These are phyloP conservation scores for Metschnikowia anglica DNA, from an alignment of 805 yeast genomes.

Conservation along the genomic window DNA sequence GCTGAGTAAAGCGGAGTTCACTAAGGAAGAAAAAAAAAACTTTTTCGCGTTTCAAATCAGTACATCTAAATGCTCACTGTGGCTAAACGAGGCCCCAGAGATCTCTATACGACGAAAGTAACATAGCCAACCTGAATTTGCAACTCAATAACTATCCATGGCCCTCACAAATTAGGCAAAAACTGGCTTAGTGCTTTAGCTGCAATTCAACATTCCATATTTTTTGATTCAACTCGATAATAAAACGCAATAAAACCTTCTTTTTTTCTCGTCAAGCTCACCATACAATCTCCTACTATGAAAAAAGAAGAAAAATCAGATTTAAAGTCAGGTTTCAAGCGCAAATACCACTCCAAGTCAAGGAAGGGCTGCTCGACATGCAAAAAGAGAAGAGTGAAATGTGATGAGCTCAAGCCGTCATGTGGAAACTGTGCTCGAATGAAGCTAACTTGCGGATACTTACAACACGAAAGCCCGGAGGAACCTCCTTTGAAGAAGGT, in stretches of 20 bases:
- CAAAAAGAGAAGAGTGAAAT: slow-evolving; percentile 84
- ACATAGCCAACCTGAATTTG: background rate
- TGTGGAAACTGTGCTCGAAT: slow-evolving; percentile 79
- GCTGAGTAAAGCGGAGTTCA: slow-evolving; percentile 2
- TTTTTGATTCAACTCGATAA: slow-evolving; percentile 10
- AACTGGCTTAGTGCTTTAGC: slow-evolving; percentile 6
- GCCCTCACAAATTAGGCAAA: background rate
- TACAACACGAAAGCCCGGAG: slow-evolving; percentile 20
- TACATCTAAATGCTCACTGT: background rate
- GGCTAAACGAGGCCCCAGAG: slow-evolving; percentile 10
- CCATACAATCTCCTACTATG: slow-evolving; percentile 7
- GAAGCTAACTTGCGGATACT: slow-evolving; percentile 74
- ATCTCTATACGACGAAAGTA: slow-evolving; percentile 11
- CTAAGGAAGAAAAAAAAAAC: slow-evolving; percentile 3
- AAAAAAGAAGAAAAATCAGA: slow-evolving; percentile 12
- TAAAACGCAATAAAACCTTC: background rate
- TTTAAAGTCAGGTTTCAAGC: slow-evolving; percentile 49
- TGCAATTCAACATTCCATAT: slow-evolving; percentile 6
- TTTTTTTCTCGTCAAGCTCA: background rate
- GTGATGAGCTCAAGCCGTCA: slow-evolving; percentile 81
- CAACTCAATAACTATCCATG: slow-evolving; percentile 3
- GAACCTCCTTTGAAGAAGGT: slow-evolving; percentile 11
- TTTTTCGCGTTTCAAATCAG: slow-evolving; percentile 7
- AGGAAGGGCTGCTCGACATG: slow-evolving; percentile 89
- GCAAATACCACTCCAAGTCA: slow-evolving; percentile 87